Evolutionary conservation across 371 early-diverging fungal species (phyloP).

Genomic region (Syncephalastrum contaminatum): DNA sequence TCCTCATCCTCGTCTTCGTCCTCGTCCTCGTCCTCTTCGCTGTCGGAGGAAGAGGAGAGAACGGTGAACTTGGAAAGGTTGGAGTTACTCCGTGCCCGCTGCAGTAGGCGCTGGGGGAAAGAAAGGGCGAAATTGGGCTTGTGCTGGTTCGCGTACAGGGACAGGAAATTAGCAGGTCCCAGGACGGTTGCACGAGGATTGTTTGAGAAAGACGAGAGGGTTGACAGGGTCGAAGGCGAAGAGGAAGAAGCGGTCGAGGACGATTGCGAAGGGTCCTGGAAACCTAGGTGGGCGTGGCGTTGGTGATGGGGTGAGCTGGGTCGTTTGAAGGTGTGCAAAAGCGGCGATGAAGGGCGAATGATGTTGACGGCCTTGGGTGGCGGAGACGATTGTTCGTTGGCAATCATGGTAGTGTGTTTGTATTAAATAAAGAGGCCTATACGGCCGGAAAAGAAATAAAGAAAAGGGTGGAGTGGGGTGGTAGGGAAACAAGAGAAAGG

Average conservation of each 20-base stretch:
- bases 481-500: constrained; percentile 4
- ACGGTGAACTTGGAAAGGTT: constrained; percentile 15
- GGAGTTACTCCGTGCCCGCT: constrained; percentile 19
- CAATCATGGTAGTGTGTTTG: constrained; percentile 3
- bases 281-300: constrained; percentile 1
- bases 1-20: constrained; percentile 9
- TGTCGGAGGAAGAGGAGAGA: constrained; percentile 1
- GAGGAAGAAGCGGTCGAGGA: constrained; percentile 19
- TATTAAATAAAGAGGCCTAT: neutral
- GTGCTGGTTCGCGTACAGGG: constrained; percentile 16
- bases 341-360: constrained; percentile 23
- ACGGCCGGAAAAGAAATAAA: constrained; percentile 1
- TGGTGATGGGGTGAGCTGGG: constrained; percentile 12
- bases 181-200: constrained; percentile 15
- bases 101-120: constrained; percentile 12
- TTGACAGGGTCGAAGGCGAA: constrained; percentile 19
- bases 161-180: constrained; percentile 14
- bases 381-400: constrained; percentile 7
- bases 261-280: constrained; percentile 15
- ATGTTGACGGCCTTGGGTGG: constrained; percentile 22
- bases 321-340: constrained; percentile 16
- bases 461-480: neutral
- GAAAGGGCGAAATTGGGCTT: constrained; percentile 11
- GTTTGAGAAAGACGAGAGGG: constrained; percentile 13
- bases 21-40: constrained; percentile 3